Conservation (phyloP, 1,284 basidiomycete species). For the Pulchroboletus neoregius region DNA sequence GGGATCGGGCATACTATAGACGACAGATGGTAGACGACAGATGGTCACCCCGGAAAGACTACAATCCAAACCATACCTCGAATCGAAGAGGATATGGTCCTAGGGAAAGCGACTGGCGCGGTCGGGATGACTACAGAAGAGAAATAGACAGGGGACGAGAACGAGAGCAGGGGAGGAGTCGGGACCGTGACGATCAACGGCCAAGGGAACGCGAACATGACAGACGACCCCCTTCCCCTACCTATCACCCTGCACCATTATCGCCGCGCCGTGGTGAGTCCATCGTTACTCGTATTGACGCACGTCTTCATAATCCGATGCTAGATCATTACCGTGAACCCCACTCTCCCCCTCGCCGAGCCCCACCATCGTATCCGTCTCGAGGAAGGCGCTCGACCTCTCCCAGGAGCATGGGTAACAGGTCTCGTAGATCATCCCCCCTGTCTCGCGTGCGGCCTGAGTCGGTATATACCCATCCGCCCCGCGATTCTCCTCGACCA, state of each 20-base stretch:
- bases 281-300: not conserved
- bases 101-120: constrained; percentile 22
- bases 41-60: constrained; percentile 21
- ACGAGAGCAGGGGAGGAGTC: constrained; percentile 23
- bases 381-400: constrained; percentile 25
- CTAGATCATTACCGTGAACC: constrained; percentile 16
- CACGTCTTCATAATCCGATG: constrained; percentile 2
- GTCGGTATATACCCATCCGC: constrained; percentile 6
- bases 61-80: constrained; percentile 17
- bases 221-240: constrained; percentile 18
- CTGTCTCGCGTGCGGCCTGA: constrained; percentile 19
- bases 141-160: constrained; percentile 28
- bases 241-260: constrained; percentile 16
- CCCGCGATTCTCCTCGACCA: constrained; percentile 11
- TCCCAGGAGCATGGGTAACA: constrained; percentile 21
- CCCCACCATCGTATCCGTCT: constrained; percentile 11
- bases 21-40: constrained; percentile 12
- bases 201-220: constrained; percentile 22
- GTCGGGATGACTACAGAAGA: constrained; percentile 28
- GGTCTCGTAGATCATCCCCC: constrained; percentile 27
- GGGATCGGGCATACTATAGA: constrained; percentile 22
- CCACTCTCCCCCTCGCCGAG: constrained; percentile 17
- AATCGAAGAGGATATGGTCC: constrained; percentile 16
- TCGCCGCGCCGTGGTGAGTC: constrained; percentile 30
- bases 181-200: constrained; percentile 26